phyloP scores from a whole-genome alignment of 2,329 filamentous ascomycete species.

The Neurospora sp. region DNA sequence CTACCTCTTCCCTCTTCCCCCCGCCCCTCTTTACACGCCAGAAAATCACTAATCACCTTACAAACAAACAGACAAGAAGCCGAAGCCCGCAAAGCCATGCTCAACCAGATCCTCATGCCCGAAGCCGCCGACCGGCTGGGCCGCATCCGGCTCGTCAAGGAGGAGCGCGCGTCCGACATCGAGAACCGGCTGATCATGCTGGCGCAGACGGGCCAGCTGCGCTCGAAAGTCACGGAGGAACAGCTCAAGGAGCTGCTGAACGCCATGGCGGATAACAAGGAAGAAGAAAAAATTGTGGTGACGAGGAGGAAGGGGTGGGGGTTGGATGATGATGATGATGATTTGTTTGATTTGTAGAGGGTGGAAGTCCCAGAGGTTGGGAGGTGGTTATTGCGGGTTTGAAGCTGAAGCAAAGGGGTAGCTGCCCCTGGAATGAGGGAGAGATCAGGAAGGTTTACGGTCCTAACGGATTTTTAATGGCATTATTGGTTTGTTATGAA shows the following conservation, averaged over 20 bases:
- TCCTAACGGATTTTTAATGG: not conserved
- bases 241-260: constrained; percentile 88
- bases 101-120: constrained; percentile 88
- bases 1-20: not conserved
- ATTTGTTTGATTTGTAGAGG: constrained; percentile 51
- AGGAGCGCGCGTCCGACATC: constrained; percentile 76
- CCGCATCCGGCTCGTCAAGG: constrained; percentile 92
- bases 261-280: constrained; percentile 69
- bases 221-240: constrained; percentile 78
- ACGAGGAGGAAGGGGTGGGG: constrained; percentile 73
- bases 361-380: not conserved
- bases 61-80: constrained; percentile 24
- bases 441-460: not conserved
- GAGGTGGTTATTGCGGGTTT: not conserved
- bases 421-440: no score
- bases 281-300: constrained; percentile 80
- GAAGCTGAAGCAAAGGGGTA: no score
- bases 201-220: constrained; percentile 76
- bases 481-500: not conserved
- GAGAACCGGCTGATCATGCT: constrained; percentile 91
- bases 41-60: constrained; percentile 29
- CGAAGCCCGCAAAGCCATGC: constrained; percentile 66
- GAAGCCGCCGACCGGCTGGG: constrained; percentile 87
- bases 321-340: constrained; percentile 78
- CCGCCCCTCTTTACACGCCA: constrained; percentile 27